A percentile compares a stretch with the other conserved stretches of the same genome.
phyloP scores from a whole-genome alignment of 1,284 basidiomycete species.

The Ganoderma resinaceum region DNA sequence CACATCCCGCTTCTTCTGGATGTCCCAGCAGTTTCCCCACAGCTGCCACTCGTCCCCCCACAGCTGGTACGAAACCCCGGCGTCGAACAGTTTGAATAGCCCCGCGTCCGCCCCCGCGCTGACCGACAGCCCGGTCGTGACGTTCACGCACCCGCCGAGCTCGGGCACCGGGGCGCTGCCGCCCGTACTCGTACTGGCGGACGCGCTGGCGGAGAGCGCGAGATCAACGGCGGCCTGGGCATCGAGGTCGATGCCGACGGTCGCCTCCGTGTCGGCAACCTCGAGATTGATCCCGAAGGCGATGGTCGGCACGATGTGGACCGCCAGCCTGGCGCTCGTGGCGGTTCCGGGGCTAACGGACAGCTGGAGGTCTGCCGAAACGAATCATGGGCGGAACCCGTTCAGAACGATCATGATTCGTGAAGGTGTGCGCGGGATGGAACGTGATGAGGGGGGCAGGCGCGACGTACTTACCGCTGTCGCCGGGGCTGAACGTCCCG shows the following conservation, averaged over 20 bases:
- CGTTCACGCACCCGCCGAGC: slow-evolving; percentile 8
- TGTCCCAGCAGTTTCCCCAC: background rate
- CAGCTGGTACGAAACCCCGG: background rate
- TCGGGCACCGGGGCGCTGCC: background rate
- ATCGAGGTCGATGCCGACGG: slow-evolving; percentile 51
- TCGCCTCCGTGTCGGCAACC: slow-evolving; percentile 38
- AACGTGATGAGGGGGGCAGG: background rate
- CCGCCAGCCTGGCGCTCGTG: slow-evolving; percentile 51
- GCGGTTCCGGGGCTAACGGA: slow-evolving; percentile 41
- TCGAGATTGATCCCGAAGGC: slow-evolving; percentile 47
- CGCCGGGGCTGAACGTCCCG: slow-evolving; percentile 32
- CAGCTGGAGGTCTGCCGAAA: background rate
- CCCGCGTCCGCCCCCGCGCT: slow-evolving; percentile 1
- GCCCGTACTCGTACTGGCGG: slow-evolving; percentile 9
- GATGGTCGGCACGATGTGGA: slow-evolving; percentile 17
- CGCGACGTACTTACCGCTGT: slow-evolving; percentile 47
- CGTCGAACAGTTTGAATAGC: background rate
- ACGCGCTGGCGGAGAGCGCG: slow-evolving; percentile 19
- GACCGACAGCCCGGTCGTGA: background rate
- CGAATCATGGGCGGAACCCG: background rate
- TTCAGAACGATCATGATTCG: no score
- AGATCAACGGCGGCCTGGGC: slow-evolving; percentile 45
- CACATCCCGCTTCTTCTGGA: no score
- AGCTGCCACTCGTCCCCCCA: slow-evolving; percentile 5
- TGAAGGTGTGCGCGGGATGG: background rate